Percentiles rank a stretch among this genome's conserved stretches.
These are phyloP conservation scores for Dryas integrifolia DNA, from an alignment of 331 rosid species.

Conservation along the genomic window DNA sequence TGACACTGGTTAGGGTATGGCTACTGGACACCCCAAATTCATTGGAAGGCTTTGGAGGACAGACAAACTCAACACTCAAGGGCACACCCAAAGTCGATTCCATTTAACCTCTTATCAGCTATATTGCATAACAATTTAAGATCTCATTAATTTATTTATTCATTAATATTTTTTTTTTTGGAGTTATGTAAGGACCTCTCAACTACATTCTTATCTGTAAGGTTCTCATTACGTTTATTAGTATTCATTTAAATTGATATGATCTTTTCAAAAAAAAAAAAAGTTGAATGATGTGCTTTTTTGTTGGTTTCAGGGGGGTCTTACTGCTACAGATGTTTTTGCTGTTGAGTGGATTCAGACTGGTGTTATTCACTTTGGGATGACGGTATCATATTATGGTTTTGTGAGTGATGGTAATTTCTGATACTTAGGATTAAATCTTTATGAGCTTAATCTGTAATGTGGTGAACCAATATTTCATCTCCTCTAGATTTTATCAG, in stretches of 20 bases:
- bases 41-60: background rate
- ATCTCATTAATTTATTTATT: background rate
- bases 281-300: conserved; percentile 5
- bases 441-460: conserved; percentile 2
- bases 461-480: background rate
- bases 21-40: background rate
- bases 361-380: conserved; percentile 81
- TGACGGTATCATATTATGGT: conserved; percentile 95
- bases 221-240: background rate
- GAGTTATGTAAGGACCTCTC: background rate
- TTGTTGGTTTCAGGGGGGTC: conserved; percentile 84
- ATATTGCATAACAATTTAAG: background rate
- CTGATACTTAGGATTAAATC: background rate
- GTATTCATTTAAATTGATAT: background rate
- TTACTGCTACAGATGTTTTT: conserved; percentile 96
- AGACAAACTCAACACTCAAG: background rate
- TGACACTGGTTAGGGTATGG: background rate
- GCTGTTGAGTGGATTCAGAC: conserved; percentile 92
- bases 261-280: too few species aligned
- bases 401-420: conserved; percentile 93
- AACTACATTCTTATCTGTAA: background rate
- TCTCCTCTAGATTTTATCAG: background rate
- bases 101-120: background rate
- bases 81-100: background rate
- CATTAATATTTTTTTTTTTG: background rate